Evolutionary conservation across 208 protist species (phyloP).

Genomic region (Novymonas esmeraldas): DNA sequence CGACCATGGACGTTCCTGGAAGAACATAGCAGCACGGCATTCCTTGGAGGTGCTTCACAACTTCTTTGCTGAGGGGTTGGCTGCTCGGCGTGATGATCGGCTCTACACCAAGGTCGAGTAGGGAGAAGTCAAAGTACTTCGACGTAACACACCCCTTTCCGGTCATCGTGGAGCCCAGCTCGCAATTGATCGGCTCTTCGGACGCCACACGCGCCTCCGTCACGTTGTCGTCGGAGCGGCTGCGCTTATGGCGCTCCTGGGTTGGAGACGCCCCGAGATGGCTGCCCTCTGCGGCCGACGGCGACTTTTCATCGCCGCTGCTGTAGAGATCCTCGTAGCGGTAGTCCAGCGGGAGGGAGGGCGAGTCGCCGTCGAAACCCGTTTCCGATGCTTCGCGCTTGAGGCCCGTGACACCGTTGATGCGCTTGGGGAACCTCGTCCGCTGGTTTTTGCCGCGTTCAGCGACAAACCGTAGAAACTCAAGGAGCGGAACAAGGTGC

Average conservation of each 20-base stretch:
- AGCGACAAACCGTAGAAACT: conserved; percentile 45
- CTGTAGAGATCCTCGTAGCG: neutral
- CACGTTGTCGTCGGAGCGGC: conserved; percentile 5
- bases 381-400: neutral
- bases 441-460: neutral
- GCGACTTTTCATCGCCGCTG: conserved; percentile 3
- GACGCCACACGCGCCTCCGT: neutral
- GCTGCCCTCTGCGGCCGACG: neutral
- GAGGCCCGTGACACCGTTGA: conserved; percentile 19
- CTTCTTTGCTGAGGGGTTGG: neutral
- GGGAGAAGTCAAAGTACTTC: conserved; percentile 30
- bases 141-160: conserved; percentile 23
- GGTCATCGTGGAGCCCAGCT: conserved; percentile 8
- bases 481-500: conserved; percentile 44
- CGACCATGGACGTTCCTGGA: conserved; percentile 55
- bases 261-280: neutral
- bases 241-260: conserved; percentile 16
- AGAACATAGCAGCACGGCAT: conserved; percentile 53
- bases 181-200: conserved; percentile 15
- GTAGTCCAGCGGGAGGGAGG: neutral
- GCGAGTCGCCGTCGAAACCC: conserved; percentile 1
- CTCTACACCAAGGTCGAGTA: conserved; percentile 20
- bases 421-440: conserved; percentile 24
- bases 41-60: conserved; percentile 35
- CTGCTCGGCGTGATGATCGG: conserved; percentile 4